Conservation (phyloP, 305 asterid species). For the Solanum chacoense region DNA sequence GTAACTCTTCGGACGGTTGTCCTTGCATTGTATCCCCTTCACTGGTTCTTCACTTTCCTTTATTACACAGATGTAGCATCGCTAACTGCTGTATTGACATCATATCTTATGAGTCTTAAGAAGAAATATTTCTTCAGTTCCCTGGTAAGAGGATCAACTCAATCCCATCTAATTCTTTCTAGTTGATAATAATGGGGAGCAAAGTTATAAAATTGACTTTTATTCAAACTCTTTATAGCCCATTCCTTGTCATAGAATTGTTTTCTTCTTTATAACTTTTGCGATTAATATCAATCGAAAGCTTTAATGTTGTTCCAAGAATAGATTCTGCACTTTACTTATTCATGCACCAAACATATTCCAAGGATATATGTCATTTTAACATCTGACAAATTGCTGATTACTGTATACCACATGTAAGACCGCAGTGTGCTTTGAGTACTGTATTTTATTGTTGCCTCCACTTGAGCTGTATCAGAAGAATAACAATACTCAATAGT, state of each 20-base stretch:
- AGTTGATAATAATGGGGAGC: not conserved
- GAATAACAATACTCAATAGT: not conserved
- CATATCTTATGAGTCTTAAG: constrained; percentile 66
- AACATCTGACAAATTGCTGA: not conserved
- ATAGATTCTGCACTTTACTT: not conserved
- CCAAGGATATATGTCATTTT: not conserved
- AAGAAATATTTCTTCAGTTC: constrained; percentile 65
- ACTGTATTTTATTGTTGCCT: not conserved
- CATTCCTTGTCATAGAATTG: not conserved
- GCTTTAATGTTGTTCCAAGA: not conserved
- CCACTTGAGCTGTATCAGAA: not conserved
- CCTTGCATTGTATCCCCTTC: constrained; percentile 78
- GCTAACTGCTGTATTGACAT: constrained; percentile 71
- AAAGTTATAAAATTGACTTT: not conserved
- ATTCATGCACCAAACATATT: not conserved
- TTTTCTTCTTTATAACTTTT: not conserved
- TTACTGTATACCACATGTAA: not conserved
- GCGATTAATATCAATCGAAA: not conserved
- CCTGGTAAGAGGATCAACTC: constrained; percentile 43
- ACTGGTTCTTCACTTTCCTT: constrained; percentile 87
- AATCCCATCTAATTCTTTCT: not conserved
- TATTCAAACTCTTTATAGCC: not conserved
- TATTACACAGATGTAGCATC: constrained; percentile 94
- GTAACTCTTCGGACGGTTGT: constrained; percentile 59
- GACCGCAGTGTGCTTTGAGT: not conserved